phyloP scores from a whole-genome alignment of 345 rosid genomes.

The Atalantia buxifolia region DNA sequence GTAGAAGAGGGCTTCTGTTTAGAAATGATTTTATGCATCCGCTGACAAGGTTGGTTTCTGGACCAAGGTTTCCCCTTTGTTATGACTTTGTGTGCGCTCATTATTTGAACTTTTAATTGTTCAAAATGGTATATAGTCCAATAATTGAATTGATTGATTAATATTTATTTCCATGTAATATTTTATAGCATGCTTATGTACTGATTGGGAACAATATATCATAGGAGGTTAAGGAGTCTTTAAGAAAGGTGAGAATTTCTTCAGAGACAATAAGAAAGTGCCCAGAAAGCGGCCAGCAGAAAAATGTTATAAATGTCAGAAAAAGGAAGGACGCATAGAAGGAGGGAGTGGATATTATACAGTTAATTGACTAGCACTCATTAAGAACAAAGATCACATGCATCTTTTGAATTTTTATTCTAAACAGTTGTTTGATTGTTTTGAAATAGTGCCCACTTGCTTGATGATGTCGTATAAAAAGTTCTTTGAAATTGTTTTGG shows the following conservation, averaged over 20 bases:
- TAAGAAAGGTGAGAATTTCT: background rate
- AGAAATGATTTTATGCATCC: background rate
- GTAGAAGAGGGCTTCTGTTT: background rate
- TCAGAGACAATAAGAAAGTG: background rate
- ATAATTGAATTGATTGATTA: background rate
- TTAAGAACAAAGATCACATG: background rate
- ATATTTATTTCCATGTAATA: too few species aligned
- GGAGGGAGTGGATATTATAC: background rate
- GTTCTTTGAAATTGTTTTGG: background rate
- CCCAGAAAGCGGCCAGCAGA: background rate
- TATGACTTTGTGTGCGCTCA: background rate
- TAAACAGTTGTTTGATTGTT: background rate
- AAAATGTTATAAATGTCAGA: too few species aligned
- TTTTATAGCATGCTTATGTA: background rate
- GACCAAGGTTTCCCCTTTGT: background rate
- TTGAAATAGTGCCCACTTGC: background rate
- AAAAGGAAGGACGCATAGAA: background rate
- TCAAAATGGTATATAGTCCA: background rate
- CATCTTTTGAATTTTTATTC: background rate
- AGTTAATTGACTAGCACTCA: background rate
- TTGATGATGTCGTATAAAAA: background rate
- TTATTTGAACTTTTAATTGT: background rate
- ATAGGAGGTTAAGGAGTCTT: background rate
- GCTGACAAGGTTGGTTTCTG: constrained; percentile 5
- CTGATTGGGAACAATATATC: background rate